Evolutionary conservation across 768 basidiomycete species (phyloP).

Genomic region (Termitomyces sp.): DNA sequence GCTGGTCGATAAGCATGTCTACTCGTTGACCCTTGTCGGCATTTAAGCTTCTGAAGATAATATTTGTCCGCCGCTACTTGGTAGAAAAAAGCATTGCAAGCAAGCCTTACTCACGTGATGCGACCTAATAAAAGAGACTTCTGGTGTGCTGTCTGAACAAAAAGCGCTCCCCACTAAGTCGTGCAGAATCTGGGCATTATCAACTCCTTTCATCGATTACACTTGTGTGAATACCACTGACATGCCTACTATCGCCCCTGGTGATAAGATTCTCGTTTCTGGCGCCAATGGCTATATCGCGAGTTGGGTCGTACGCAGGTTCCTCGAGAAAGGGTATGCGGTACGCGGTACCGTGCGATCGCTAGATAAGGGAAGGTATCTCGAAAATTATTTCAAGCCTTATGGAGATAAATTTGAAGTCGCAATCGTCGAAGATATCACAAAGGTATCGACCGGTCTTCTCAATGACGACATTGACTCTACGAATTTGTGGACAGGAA

Average conservation of each 20-base stretch:
- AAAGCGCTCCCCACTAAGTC: not conserved
- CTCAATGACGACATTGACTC: not conserved
- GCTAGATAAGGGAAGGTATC: slow-evolving; percentile 15
- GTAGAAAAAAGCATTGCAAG: not conserved
- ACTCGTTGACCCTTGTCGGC: not conserved
- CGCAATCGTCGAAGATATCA: slow-evolving; percentile 20
- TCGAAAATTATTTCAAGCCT: slow-evolving; percentile 15
- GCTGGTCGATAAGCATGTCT: not conserved
- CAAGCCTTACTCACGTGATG: not conserved
- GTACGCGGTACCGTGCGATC: slow-evolving; percentile 23
- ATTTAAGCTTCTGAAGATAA: not conserved
- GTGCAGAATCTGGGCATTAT: not conserved
- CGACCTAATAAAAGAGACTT: not conserved
- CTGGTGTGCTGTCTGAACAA: not conserved
- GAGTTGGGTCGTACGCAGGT: slow-evolving; percentile 21
- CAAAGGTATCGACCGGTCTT: slow-evolving; percentile 10
- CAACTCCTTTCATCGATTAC: not conserved
- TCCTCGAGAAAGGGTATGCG: slow-evolving; percentile 22
- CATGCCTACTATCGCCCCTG: slow-evolving; percentile 17
- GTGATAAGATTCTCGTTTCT: slow-evolving; percentile 22
- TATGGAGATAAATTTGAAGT: slow-evolving; percentile 23
- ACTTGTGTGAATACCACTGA: not conserved
- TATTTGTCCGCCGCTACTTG: not conserved
- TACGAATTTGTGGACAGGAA: slow-evolving; percentile 24
- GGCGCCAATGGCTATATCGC: slow-evolving; percentile 26